phyloP scores from a whole-genome alignment of 2,329 filamentous ascomycete genomes.

The Aurifilum marmelostoma region DNA sequence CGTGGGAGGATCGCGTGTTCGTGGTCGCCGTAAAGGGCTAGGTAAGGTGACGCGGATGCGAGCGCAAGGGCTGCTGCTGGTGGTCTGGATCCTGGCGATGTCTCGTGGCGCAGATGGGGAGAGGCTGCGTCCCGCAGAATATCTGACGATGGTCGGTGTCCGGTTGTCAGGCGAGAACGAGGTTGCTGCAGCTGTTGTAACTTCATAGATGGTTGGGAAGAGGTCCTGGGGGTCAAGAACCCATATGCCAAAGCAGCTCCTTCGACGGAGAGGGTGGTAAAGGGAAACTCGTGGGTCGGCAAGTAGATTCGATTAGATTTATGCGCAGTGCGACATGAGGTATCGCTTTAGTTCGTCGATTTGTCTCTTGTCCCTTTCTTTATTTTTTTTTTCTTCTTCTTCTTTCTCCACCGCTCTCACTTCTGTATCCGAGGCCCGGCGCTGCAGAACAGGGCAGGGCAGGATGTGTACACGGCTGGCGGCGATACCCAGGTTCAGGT shows the following conservation, averaged over 20 bases:
- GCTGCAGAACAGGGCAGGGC: neutral
- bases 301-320: neutral
- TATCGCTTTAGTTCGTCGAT: neutral
- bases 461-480: neutral
- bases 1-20: slow-evolving; percentile 17
- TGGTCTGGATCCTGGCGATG: slow-evolving; percentile 10
- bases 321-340: slow-evolving; percentile 13
- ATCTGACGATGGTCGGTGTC: neutral
- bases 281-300: neutral
- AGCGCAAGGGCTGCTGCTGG: neutral
- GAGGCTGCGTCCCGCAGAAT: slow-evolving; percentile 15
- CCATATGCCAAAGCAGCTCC: neutral
- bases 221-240: neutral
- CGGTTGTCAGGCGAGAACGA: slow-evolving; percentile 5
- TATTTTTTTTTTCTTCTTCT: neutral
- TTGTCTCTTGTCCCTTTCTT: neutral
- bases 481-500: neutral
- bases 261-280: neutral
- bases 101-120: slow-evolving; percentile 26
- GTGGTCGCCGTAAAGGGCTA: slow-evolving; percentile 11
- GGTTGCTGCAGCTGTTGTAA: slow-evolving; percentile 20
- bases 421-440: neutral
- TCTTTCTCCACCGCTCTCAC: neutral
- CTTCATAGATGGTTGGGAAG: slow-evolving; percentile 17
- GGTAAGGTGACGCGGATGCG: slow-evolving; percentile 6